Evolutionary conservation across 208 protist genomes (phyloP).

Genomic region (Acanthamoeba lenticulata): DNA sequence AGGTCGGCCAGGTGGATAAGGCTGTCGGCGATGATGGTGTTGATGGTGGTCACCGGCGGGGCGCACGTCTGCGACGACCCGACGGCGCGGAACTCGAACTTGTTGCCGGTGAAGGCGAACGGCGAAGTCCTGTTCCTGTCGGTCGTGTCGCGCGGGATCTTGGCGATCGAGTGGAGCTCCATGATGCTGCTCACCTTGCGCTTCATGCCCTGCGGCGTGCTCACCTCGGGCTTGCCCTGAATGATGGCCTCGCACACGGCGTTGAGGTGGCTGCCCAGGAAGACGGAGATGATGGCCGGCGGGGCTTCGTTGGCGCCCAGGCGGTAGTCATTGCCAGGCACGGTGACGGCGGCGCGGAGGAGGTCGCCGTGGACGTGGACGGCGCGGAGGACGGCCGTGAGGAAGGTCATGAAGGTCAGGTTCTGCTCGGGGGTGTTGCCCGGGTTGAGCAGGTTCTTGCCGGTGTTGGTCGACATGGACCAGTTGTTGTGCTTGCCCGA

Average conservation of each 20-base stretch:
- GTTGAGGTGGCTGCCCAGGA: slow-evolving; percentile 84
- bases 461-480: slow-evolving; percentile 81
- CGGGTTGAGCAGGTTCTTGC: slow-evolving; percentile 82
- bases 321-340: slow-evolving; percentile 87
- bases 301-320: slow-evolving; percentile 91
- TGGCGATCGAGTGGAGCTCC: slow-evolving; percentile 74
- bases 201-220: neutral
- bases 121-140: slow-evolving; percentile 92
- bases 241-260: slow-evolving; percentile 11
- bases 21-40: slow-evolving; percentile 86
- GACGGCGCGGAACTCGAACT: slow-evolving; percentile 91
- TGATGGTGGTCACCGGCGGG: slow-evolving; percentile 85
- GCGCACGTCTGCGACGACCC: slow-evolving; percentile 87
- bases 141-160: slow-evolving; percentile 73
- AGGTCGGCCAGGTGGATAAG: slow-evolving; percentile 80
- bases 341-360: slow-evolving; percentile 84
- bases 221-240: neutral
- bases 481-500: slow-evolving; percentile 93
- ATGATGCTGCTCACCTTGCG: slow-evolving; percentile 48
- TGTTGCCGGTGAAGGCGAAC: slow-evolving; percentile 90
- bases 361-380: slow-evolving; percentile 88
- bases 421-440: slow-evolving; percentile 73
- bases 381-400: slow-evolving; percentile 77
- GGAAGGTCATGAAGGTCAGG: slow-evolving; percentile 77
- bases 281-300: slow-evolving; percentile 91